Base-by-base conservation (phyloP, 164 flowering plant species). In the Piper longum region DNA sequence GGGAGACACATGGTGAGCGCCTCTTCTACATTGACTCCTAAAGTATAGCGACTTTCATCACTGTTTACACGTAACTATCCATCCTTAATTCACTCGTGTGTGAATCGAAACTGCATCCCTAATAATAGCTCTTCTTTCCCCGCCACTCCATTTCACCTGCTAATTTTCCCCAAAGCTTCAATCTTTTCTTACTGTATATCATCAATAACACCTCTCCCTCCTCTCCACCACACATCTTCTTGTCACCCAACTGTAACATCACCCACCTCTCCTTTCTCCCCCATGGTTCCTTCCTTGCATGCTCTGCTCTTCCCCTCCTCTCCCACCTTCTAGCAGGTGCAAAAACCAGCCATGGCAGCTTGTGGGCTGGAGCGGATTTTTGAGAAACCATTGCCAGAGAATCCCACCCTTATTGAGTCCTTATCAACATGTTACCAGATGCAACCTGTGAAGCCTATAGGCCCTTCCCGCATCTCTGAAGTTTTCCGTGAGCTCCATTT, bases 401-500 rank as follows among this genome's bases (percentile, higher is more conserved):
- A 67, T 17, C 78, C 86, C 12, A 68, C 77, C 0, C 70, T 82
- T 26, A 75, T 83, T 3, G 82, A 83, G 63, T 73, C 89, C 60
- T 75, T 84, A 43, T 71, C 83, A 1, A 4, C 83, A 55, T 80
- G 87, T 87, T 83, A 79, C 60, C 80, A 78, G 40, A 79, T 83
- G 41, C 75, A 78, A 11, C 69, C 81, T 43, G 41, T 39, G 17
- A 59, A 60, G 36, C 58, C 58, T 6, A 16, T 48, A 16, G 78
- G 73, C 1, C 73, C 71, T 12, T 75, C 80, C 11, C 73, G 85
- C 0, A 74, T 79, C 62, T 77, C 91, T n/a, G 93, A 91, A 67
- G 69, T 88, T 61, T 84, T 91, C 54, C 91, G 88, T 2, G 98
- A 86, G 67, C 85, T 91, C 43, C 85, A 85, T 69, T 82, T 85